Conservation (phyloP, 768 basidiomycete species). For the Trametes maxima region DNA sequence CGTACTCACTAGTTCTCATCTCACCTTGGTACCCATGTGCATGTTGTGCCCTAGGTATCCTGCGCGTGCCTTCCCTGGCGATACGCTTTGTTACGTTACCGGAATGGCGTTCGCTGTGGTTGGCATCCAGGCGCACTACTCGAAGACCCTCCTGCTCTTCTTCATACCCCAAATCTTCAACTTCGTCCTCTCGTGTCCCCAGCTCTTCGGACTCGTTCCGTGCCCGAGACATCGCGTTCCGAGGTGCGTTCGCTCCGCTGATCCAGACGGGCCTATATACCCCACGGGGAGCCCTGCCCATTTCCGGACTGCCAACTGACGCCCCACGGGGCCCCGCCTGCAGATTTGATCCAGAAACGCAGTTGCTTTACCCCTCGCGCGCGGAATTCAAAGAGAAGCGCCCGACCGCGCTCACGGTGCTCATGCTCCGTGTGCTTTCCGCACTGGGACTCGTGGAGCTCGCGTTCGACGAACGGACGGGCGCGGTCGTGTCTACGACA, state of each 20-base stretch:
- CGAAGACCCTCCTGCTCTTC: constrained; percentile 94
- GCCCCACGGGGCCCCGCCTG: not conserved
- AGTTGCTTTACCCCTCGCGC: constrained; percentile 78
- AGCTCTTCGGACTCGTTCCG: constrained; percentile 90
- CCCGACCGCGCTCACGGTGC: constrained; percentile 54
- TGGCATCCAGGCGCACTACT: constrained; percentile 96
- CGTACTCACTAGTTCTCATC: constrained; percentile 30
- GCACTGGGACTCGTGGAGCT: constrained; percentile 68
- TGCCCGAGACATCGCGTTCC: constrained; percentile 96
- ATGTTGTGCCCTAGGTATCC: constrained; percentile 72
- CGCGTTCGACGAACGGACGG: constrained; percentile 53
- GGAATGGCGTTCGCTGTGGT: constrained; percentile 99
- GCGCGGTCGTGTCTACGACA: constrained; percentile 67
- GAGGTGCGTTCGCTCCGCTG: constrained; percentile 50
- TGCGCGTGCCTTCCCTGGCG: constrained; percentile 91
- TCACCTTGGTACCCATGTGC: constrained; percentile 4
- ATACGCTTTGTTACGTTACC: constrained; percentile 95
- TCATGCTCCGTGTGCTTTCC: constrained; percentile 62
- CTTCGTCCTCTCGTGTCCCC: constrained; percentile 91
- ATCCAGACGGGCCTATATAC: constrained; percentile 1
- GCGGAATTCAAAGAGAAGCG: constrained; percentile 57
- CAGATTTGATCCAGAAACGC: constrained; percentile 77
- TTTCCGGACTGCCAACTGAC: constrained; percentile 4
- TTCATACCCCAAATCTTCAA: constrained; percentile 99
- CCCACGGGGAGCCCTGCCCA: constrained; percentile 5